Conservation (phyloP, 2,329 filamentous ascomycete genomes). For the Epichloe sp. region DNA sequence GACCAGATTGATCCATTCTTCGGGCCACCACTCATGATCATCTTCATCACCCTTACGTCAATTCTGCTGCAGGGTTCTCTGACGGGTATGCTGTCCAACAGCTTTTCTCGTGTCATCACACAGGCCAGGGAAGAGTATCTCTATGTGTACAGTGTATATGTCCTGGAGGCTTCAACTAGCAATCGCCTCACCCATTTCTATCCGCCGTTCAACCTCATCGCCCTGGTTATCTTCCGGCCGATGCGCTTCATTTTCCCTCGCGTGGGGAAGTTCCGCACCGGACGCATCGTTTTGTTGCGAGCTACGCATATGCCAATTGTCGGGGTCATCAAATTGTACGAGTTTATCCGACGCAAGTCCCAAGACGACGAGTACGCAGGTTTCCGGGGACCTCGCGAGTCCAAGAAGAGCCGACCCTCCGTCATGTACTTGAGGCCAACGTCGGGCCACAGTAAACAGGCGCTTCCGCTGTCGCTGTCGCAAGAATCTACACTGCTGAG, state of each 20-base stretch:
- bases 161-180: constrained; percentile 52
- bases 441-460: constrained; percentile 7
- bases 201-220: constrained; percentile 61
- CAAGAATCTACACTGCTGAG: constrained; percentile 9
- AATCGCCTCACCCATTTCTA: constrained; percentile 59
- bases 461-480: constrained; percentile 3
- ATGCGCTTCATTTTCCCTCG: constrained; percentile 55
- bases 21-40: constrained; percentile 49
- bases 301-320: constrained; percentile 56
- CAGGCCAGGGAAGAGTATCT: constrained; percentile 64
- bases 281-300: constrained; percentile 49
- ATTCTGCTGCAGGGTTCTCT: constrained; percentile 68
- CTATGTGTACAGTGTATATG: constrained; percentile 58
- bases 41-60: constrained; percentile 66
- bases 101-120: constrained; percentile 50
- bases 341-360: constrained; percentile 33
- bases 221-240: constrained; percentile 58
- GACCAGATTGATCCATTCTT: constrained; percentile 44
- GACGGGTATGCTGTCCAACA: constrained; percentile 68
- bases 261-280: constrained; percentile 47
- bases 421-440: constrained; percentile 8
- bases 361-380: constrained; percentile 30
- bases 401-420: constrained; percentile 11
- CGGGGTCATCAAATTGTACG: constrained; percentile 54
- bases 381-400: constrained; percentile 33